Conservation (phyloP, 1,284 basidiomycete species). For the Athelia sp. region DNA sequence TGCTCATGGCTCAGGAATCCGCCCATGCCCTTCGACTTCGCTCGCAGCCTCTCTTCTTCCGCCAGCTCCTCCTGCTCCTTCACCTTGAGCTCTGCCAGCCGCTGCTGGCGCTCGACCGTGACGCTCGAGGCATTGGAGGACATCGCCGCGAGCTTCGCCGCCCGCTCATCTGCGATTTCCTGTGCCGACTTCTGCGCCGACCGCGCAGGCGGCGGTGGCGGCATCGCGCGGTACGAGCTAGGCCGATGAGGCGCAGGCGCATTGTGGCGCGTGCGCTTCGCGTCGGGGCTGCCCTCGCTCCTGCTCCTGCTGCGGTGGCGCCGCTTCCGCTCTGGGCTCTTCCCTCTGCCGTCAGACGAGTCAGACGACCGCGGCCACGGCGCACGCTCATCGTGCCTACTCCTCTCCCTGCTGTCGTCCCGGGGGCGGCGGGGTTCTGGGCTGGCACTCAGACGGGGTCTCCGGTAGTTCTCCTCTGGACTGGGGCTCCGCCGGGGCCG, state of each 20-base stretch:
- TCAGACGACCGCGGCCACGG: conserved; percentile 37
- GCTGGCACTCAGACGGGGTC: conserved; percentile 12
- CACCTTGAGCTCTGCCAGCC: conserved; percentile 56
- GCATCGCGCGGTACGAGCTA: conserved; percentile 15
- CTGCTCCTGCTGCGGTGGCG: conserved; percentile 30
- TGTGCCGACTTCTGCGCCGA: conserved; percentile 7
- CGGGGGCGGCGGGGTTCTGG: conserved; percentile 22
- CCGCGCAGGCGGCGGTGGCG: conserved; percentile 8
- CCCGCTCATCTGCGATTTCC: conserved; percentile 60
- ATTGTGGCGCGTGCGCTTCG: conserved; percentile 38
- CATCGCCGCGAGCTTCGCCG: conserved; percentile 86
- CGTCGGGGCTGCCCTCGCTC: conserved; percentile 26
- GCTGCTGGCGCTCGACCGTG: conserved; percentile 62
- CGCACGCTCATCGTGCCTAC: conserved; percentile 9
- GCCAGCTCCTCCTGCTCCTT: conserved; percentile 70
- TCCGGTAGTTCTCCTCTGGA: too few relatives aligned
- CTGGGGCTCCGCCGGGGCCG: too few relatives aligned
- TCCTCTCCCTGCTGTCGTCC: conserved; percentile 16
- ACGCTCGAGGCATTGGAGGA: conserved; percentile 62
- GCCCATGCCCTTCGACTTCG: conserved; percentile 68
- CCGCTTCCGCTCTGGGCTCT: conserved; percentile 33
- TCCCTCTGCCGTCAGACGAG: conserved; percentile 39
- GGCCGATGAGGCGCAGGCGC: conserved; percentile 29
- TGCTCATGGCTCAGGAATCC: conserved; percentile 68
- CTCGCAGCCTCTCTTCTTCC: conserved; percentile 55